phyloP scores from a whole-genome alignment of 441 rosid species.

The Pelargonium exstipulatum region DNA sequence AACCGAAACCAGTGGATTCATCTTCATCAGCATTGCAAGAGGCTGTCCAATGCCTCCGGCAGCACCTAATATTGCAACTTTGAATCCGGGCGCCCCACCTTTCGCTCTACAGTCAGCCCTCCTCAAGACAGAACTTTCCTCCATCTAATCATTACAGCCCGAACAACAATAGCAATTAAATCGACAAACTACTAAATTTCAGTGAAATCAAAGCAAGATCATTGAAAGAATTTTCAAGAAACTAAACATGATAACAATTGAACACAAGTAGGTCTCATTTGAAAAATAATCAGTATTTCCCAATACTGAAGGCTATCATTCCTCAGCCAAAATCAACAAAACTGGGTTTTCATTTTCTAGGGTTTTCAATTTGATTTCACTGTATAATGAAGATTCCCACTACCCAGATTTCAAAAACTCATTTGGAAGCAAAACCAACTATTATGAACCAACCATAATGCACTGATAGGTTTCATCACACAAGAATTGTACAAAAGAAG shows the following conservation, averaged over 20 bases:
- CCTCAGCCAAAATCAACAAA: neutral
- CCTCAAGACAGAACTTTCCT: constrained; percentile 33
- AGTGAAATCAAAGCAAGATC: neutral
- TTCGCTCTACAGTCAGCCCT: constrained; percentile 55
- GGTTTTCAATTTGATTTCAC: neutral
- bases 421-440: neutral
- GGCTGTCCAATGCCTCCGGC: constrained; percentile 96
- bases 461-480: too few species aligned
- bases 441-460: neutral
- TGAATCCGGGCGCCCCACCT: constrained; percentile 74
- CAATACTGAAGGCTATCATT: neutral
- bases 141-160: constrained; percentile 24
- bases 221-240: neutral
- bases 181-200: neutral
- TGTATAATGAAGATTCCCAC: too few species aligned
- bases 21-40: constrained; percentile 75
- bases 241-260: neutral
- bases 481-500: too few species aligned
- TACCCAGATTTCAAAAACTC: too few species aligned
- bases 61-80: constrained; percentile 82
- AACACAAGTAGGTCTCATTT: neutral
- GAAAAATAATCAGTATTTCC: too few species aligned
- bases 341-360: neutral
- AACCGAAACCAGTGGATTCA: constrained; percentile 76
- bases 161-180: neutral